Evolutionary conservation across 148 eudicot genomes (phyloP).

Genomic region (Rhododendron ferrugineum): DNA sequence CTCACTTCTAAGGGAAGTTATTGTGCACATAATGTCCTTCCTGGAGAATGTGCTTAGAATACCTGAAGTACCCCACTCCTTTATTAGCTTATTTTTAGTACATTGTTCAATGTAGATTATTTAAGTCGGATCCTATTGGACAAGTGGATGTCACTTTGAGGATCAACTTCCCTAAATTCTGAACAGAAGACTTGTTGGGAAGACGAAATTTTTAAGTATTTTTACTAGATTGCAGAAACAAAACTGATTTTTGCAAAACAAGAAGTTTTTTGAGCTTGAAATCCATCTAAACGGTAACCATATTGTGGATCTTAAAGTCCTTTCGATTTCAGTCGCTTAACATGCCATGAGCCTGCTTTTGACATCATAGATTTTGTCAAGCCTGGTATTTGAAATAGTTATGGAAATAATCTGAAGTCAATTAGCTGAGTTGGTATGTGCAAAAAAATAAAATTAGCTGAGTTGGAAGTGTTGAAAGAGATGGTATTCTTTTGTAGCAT

Average conservation of each 20-base stretch:
- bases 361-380: not conserved
- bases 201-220: not conserved
- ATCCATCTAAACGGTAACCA: not conserved
- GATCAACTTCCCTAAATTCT: not conserved
- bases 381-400: slow-evolving; percentile 2
- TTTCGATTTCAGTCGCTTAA: not conserved
- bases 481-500: not conserved
- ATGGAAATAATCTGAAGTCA: not conserved
- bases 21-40: not conserved
- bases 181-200: not conserved
- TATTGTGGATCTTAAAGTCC: not conserved
- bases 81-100: not conserved
- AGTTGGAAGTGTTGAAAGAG: not conserved
- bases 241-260: not conserved
- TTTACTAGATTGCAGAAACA: not conserved
- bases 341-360: slow-evolving; percentile 7
- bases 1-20: not conserved
- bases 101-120: not conserved
- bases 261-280: not conserved
- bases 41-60: not conserved
- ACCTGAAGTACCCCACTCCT: not conserved
- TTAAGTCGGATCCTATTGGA: not conserved
- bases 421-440: not conserved
- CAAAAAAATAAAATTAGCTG: not conserved
- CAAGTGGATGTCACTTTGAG: not conserved